phyloP scores from a whole-genome alignment of 495 filamentous ascomycete genomes.

The Lasiosphaeriaceae sp. region DNA sequence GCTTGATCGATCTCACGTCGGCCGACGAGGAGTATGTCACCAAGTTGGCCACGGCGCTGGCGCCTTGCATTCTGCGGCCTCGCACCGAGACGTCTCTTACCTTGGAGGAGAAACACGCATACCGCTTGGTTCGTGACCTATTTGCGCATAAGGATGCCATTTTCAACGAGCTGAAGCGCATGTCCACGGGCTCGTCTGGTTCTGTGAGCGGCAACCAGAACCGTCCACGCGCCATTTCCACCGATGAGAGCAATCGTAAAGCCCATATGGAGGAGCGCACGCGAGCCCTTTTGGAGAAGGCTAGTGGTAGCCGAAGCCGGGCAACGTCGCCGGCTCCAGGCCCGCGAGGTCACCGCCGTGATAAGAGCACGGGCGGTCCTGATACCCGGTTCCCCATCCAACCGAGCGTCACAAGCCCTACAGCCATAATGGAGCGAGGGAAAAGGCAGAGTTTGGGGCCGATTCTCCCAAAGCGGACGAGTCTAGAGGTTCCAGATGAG shows the following conservation, averaged over 20 bases:
- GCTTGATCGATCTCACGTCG: slow-evolving; percentile 92
- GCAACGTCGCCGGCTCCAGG: slow-evolving; percentile 70
- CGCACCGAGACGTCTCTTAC: slow-evolving; percentile 81
- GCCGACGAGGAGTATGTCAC: slow-evolving; percentile 85
- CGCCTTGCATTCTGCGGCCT: slow-evolving; percentile 86
- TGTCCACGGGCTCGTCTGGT: slow-evolving; percentile 62
- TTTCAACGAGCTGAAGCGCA: slow-evolving; percentile 93
- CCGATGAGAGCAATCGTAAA: slow-evolving; percentile 92
- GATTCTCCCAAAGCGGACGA: slow-evolving; percentile 39
- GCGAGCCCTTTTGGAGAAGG: slow-evolving; percentile 70
- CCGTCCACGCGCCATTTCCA: slow-evolving; percentile 84
- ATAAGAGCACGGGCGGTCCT: slow-evolving; percentile 74
- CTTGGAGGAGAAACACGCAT: slow-evolving; percentile 90
- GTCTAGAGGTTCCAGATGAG: slow-evolving; percentile 46
- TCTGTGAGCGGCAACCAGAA: slow-evolving; percentile 42
- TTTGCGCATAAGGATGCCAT: slow-evolving; percentile 92
- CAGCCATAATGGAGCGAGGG: slow-evolving; percentile 21
- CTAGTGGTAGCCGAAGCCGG: slow-evolving; percentile 54
- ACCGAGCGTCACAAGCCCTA: slow-evolving; percentile 56
- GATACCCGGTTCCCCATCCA: slow-evolving; percentile 84
- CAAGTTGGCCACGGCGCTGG: slow-evolving; percentile 70
- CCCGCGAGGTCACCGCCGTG: slow-evolving; percentile 59
- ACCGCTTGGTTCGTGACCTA: slow-evolving; percentile 87
- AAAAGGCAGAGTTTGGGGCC: slow-evolving; percentile 37
- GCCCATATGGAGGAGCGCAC: slow-evolving; percentile 89